These are phyloP conservation scores for Chlamydomonas asymmetrica DNA, from an alignment of 139 green algal species.

Conservation along the genomic window DNA sequence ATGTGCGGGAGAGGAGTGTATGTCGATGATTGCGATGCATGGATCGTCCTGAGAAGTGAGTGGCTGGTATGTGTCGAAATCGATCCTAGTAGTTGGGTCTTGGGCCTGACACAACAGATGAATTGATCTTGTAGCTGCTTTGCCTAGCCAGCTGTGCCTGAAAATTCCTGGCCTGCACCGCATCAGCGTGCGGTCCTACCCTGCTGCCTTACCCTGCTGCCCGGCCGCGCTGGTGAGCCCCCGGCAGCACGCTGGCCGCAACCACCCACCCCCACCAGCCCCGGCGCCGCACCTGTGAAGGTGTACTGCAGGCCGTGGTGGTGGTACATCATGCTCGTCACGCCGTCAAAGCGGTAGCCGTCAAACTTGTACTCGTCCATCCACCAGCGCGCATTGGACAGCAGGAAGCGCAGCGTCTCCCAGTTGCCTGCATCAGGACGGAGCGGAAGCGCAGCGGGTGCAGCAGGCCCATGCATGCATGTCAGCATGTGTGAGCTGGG, in stretches of 20 bases:
- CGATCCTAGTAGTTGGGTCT: no score
- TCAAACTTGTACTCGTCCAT: conserved; percentile 99
- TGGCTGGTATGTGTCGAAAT: no score
- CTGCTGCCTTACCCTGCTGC: no score
- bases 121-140: no score
- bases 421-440: conserved; percentile 76
- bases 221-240: no score
- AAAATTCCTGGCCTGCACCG: no score
- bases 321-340: conserved; percentile 99
- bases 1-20: no score
- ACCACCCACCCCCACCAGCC: neutral
- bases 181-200: no score
- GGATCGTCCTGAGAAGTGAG: no score
- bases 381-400: conserved; percentile 96
- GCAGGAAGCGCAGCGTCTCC: conserved; percentile 93
- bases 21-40: no score
- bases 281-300: conserved; percentile 80
- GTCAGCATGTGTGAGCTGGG: neutral
- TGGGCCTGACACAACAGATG: no score
- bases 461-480: neutral
- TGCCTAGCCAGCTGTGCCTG: no score
- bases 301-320: conserved; percentile 96
- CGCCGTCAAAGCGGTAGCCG: conserved; percentile 93
- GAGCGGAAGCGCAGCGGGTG: neutral
- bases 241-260: neutral